Percentiles rank a stretch among this genome's conserved stretches.
phyloP scores from a whole-genome alignment of 768 basidiomycete genomes.

The Hygrophorus pudorinus region DNA sequence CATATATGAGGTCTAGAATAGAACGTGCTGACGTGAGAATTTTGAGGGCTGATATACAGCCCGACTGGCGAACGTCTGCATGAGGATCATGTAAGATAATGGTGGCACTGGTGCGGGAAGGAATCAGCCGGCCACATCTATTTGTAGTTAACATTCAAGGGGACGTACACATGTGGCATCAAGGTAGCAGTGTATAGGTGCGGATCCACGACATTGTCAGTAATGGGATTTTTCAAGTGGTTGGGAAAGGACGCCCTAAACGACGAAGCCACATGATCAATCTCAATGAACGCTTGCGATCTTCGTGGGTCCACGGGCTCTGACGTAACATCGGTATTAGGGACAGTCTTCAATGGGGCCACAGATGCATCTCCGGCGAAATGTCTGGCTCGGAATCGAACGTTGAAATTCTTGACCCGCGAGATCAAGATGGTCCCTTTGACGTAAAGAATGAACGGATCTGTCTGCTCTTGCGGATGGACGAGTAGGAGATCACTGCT shows the following conservation, averaged over 20 bases:
- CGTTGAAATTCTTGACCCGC: slow-evolving; percentile 53
- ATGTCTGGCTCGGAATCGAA: slow-evolving; percentile 52
- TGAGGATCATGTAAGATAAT: slow-evolving; percentile 74
- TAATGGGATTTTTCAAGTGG: slow-evolving; percentile 46
- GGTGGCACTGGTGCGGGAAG: slow-evolving; percentile 34
- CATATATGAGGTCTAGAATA: slow-evolving; percentile 58
- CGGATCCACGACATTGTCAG: slow-evolving; percentile 45
- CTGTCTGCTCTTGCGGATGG: slow-evolving; percentile 53
- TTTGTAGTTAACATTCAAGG: slow-evolving; percentile 1
- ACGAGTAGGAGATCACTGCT: slow-evolving; percentile 46
- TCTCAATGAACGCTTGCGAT: slow-evolving; percentile 51
- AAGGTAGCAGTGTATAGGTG: slow-evolving; percentile 43
- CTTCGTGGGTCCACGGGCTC: slow-evolving; percentile 50
- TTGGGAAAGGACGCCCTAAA: slow-evolving; percentile 52
- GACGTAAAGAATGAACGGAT: slow-evolving; percentile 63
- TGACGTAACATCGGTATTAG: slow-evolving; percentile 20
- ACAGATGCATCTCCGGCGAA: slow-evolving; percentile 48
- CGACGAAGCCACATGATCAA: slow-evolving; percentile 46
- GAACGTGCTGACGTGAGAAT: slow-evolving; percentile 58
- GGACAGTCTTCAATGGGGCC: slow-evolving; percentile 24
- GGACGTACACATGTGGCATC: slow-evolving; percentile 31
- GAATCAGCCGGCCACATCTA: neutral
- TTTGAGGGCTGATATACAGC: slow-evolving; percentile 61
- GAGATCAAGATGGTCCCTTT: slow-evolving; percentile 61
- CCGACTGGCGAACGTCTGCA: slow-evolving; percentile 44